Evolutionary conservation across 2,329 filamentous ascomycete species (phyloP), one percentile per base, ranked within the genome.

Genomic region (Verticillium nubilum): DNA sequence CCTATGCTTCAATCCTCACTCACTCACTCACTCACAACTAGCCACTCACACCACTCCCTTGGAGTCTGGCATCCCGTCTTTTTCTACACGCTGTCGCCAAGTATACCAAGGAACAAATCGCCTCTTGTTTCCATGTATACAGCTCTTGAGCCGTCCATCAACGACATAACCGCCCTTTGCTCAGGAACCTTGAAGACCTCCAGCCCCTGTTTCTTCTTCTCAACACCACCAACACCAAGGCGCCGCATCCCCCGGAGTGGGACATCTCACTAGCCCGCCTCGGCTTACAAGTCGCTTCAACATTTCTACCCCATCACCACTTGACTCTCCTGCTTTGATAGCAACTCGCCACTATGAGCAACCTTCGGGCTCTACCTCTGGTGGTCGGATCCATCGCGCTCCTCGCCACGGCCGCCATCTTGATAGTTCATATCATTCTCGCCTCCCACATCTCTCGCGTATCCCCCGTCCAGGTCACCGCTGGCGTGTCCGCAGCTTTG

Each of bases 351-450:
- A 53, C 26, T 12, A 53, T 28, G 52, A 13, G 27, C 52, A 19
- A 10, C 25, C 52, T 53, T 59, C 69, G 65, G 27, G 57, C 68
- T 29, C 67, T 78, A 33, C 70, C 72, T n/a, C 67, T 68, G 37
- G 68, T 67, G 58, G 65, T 78, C 59, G 78, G 77, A 58, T 59
- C 66, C 25, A 52, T 73, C 42, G 73, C 77, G 26, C 64, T 72
- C 15, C 65, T 77, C 19, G 70, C 76, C 10, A 79, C 78, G 3
- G 64, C 71, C 4, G 72, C 75, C 15, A 67, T 74, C 13, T 56
- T 79, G 26, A 72, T 71, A 42, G 66, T 81, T 26, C 72, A 79
- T 31, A 68, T 74, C 31, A 68, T 79, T 52, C 68, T 79, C 33
- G 76, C 76, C 19, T 52, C 67, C 68, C 37, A 63, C 68, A 27